These are phyloP conservation scores for Funneliformis geosporum DNA, from an alignment of 192 early-diverging fungal genomes.

Conservation along the genomic window DNA sequence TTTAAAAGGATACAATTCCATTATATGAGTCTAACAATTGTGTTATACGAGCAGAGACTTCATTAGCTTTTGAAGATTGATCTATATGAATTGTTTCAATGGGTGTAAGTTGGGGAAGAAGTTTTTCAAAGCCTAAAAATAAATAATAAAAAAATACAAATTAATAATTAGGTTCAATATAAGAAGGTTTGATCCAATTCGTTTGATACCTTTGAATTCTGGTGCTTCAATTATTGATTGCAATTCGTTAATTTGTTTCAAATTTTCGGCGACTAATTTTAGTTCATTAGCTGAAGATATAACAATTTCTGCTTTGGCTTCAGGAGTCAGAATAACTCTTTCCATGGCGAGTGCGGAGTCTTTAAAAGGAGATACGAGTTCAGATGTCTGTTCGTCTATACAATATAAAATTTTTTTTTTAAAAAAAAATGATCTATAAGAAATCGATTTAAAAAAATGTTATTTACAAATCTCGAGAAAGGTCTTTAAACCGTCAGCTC, in stretches of 20 bases:
- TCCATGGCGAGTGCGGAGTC: conserved; percentile 37
- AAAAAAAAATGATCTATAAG: not conserved
- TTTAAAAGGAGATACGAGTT: conserved; percentile 25
- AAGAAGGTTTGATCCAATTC: not conserved
- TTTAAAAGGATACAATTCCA: conserved; percentile 36
- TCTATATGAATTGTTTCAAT: conserved; percentile 39
- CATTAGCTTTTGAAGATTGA: conserved; percentile 34
- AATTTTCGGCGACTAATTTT: conserved; percentile 36
- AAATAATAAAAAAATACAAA: not conserved
- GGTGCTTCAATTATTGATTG: conserved; percentile 43
- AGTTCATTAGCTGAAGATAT: conserved; percentile 40
- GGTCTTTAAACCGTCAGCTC: conserved; percentile 31
- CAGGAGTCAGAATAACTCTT: conserved; percentile 40
- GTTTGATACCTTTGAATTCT: conserved; percentile 39
- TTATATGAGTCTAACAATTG: conserved; percentile 49
- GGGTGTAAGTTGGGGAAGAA: conserved; percentile 36
- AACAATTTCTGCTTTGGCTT: conserved; percentile 46
- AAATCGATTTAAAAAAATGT: not conserved
- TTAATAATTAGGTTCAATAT: no score
- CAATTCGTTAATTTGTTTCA: conserved; percentile 45
- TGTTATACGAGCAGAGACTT: conserved; percentile 37
- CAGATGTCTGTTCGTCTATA: conserved; percentile 22
- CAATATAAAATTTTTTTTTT: not conserved
- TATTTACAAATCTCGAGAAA: conserved; percentile 45
- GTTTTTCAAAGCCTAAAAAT: conserved; percentile 35